Percentiles rank a stretch among this genome's conserved stretches.
Evolutionary conservation across 1,284 basidiomycete genomes (phyloP).

Genomic region (Hypsizygus ulmarius): DNA sequence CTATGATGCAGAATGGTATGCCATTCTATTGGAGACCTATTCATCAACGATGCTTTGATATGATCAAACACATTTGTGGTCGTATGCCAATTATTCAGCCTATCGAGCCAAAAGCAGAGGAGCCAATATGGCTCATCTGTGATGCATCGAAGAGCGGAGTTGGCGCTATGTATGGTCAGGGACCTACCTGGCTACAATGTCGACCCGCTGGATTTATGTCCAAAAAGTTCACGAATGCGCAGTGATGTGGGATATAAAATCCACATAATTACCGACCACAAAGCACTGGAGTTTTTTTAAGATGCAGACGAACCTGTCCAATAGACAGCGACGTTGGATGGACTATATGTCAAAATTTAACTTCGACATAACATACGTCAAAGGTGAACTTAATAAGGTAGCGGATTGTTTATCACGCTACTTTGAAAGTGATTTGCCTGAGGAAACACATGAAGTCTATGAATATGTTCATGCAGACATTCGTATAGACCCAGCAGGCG

Average conservation of each 20-base stretch:
- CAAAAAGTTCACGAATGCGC: neutral
- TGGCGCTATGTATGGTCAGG: too few species aligned
- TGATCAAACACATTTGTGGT: neutral
- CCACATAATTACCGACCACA: conserved; percentile 7
- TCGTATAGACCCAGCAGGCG: conserved; percentile 23
- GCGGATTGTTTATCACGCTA: conserved; percentile 31
- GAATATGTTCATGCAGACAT: conserved; percentile 26
- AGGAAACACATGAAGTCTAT: conserved; percentile 19
- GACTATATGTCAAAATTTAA: conserved; percentile 30
- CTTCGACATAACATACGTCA: conserved; percentile 26
- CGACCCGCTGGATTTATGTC: neutral
- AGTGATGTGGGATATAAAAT: conserved; percentile 3
- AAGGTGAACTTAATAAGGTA: conserved; percentile 28
- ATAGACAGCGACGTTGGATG: conserved; percentile 20
- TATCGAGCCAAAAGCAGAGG: neutral
- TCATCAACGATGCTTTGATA: neutral
- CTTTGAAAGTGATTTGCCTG: conserved; percentile 20
- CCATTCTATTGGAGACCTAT: neutral
- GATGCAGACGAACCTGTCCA: neutral
- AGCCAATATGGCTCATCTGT: neutral
- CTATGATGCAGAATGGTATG: conserved; percentile 1
- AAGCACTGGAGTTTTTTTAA: conserved; percentile 7
- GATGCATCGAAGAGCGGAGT: too few species aligned
- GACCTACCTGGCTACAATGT: neutral
- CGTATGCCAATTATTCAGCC: neutral